A percentile compares a stretch with the other conserved stretches of the same genome.
Conservation (phyloP, 2,329 filamentous ascomycete species). For the Scytalidium sp. region DNA sequence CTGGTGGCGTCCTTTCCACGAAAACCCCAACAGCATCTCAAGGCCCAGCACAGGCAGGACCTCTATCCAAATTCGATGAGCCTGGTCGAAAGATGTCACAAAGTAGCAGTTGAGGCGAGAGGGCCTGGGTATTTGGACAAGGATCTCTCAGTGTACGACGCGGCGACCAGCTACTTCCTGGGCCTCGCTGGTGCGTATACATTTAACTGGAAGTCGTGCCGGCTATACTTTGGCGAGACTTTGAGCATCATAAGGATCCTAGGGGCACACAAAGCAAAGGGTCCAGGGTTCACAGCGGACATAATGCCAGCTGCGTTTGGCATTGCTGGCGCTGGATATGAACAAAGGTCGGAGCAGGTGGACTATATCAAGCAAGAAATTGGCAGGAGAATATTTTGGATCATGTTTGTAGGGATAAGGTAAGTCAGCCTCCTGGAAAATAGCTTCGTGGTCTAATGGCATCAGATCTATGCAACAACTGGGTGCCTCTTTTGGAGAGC, state of each 20-base stretch:
- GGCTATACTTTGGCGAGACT: constrained; percentile 71
- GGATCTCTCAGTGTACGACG: constrained; percentile 55
- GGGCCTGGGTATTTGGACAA: constrained; percentile 56
- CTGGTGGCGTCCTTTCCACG: constrained; percentile 76
- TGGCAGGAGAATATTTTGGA: constrained; percentile 80
- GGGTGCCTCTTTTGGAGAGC: constrained; percentile 66
- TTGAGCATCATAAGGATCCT: constrained; percentile 67
- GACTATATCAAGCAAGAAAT: constrained; percentile 72
- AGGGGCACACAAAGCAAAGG: constrained; percentile 57
- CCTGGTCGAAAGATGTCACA: constrained; percentile 68
- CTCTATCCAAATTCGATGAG: constrained; percentile 67
- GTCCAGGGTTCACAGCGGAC: constrained; percentile 29
- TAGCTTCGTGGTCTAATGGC: constrained; percentile 13
- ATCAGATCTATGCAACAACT: constrained; percentile 72
- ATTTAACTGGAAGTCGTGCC: constrained; percentile 63
- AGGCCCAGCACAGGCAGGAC: constrained; percentile 60
- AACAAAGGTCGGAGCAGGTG: constrained; percentile 27
- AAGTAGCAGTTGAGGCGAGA: constrained; percentile 65
- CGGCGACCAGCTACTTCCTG: constrained; percentile 74
- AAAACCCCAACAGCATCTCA: constrained; percentile 67
- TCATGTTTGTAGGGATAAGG: constrained; percentile 71
- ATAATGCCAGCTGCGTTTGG: constrained; percentile 18
- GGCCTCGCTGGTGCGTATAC: constrained; percentile 66
- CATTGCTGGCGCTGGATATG: constrained; percentile 9
- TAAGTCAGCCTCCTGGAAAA: constrained; percentile 26